Conservation (phyloP, 2,329 filamentous ascomycete genomes). For the Cordyceps tenuipes region DNA sequence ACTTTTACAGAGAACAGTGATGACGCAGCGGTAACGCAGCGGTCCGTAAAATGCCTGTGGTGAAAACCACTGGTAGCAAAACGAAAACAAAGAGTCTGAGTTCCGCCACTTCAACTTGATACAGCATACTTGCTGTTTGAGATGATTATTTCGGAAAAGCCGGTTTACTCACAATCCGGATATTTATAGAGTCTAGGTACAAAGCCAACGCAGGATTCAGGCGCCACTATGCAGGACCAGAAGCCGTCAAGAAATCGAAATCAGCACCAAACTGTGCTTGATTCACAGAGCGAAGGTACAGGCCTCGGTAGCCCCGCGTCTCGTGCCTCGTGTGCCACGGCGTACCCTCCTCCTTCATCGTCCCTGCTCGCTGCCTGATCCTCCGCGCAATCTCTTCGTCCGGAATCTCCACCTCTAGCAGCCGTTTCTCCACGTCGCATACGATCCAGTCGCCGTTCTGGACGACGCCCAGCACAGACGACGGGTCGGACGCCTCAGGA, state of each 20-base stretch:
- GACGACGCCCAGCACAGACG: slow-evolving; percentile 70
- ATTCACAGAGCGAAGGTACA: slow-evolving; percentile 52
- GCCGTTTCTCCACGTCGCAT: slow-evolving; percentile 64
- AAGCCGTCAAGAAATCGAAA: slow-evolving; percentile 52
- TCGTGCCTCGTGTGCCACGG: slow-evolving; percentile 29
- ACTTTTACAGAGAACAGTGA: too few species aligned
- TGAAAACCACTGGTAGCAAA: neutral
- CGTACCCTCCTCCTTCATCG: slow-evolving; percentile 19
- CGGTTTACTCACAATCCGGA: too few species aligned
- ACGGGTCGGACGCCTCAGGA: slow-evolving; percentile 71
- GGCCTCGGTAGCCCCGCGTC: slow-evolving; percentile 47
- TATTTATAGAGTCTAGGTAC: neutral
- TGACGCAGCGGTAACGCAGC: too few species aligned
- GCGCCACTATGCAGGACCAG: slow-evolving; percentile 20
- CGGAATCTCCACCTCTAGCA: slow-evolving; percentile 50
- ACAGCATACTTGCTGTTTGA: neutral
- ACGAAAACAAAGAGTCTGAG: neutral
- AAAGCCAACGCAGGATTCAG: neutral
- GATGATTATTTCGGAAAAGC: too few species aligned
- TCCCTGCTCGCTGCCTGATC: slow-evolving; percentile 50
- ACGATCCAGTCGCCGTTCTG: slow-evolving; percentile 68
- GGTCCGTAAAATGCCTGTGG: too few species aligned
- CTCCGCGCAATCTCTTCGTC: slow-evolving; percentile 61
- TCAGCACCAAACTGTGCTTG: slow-evolving; percentile 52
- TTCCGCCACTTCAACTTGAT: neutral